Conservation (phyloP, 2,329 filamentous ascomycete genomes). For the Chalaropsis thielavioides region DNA sequence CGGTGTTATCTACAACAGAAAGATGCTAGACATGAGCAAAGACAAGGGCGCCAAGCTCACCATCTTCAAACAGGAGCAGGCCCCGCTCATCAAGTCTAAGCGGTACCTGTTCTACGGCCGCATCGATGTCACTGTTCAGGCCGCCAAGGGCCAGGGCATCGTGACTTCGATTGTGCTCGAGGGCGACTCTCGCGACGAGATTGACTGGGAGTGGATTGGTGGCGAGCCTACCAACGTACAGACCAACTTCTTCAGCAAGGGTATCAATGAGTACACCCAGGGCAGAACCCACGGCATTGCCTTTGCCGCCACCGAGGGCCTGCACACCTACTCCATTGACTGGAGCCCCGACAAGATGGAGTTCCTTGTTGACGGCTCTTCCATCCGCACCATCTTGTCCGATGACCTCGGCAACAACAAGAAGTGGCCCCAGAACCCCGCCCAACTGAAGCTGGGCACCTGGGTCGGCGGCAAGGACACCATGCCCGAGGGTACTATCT, state of each 20-base stretch:
- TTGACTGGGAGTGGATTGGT: slow-evolving; percentile 58
- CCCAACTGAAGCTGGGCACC: slow-evolving; percentile 48
- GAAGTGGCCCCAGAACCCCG: slow-evolving; percentile 54
- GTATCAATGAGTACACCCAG: slow-evolving; percentile 38
- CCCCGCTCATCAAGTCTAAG: slow-evolving; percentile 48
- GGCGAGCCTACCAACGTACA: slow-evolving; percentile 55
- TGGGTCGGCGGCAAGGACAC: slow-evolving; percentile 37
- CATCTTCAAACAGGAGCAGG: slow-evolving; percentile 42
- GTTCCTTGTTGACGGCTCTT: slow-evolving; percentile 43
- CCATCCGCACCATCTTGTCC: slow-evolving; percentile 34
- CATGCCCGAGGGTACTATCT: slow-evolving; percentile 42
- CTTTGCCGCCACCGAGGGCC: slow-evolving; percentile 27
- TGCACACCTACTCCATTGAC: slow-evolving; percentile 53
- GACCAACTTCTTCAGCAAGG: slow-evolving; percentile 70
- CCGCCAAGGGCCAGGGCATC: slow-evolving; percentile 58
- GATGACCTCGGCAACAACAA: slow-evolving; percentile 30
- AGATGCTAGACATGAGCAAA: slow-evolving; percentile 22
- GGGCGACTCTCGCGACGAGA: slow-evolving; percentile 65
- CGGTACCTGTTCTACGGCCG: slow-evolving; percentile 81
- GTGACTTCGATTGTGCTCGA: slow-evolving; percentile 64
- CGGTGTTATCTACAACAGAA: slow-evolving; percentile 21
- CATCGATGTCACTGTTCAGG: slow-evolving; percentile 54
- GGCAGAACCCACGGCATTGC: slow-evolving; percentile 35
- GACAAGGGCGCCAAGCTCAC: slow-evolving; percentile 29
- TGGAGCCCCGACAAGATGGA: slow-evolving; percentile 46